A percentile compares a stretch with the other conserved stretches of the same genome.
phyloP scores from a whole-genome alignment of 2,329 filamentous ascomycete species.

The Aspergillus arachidicola region DNA sequence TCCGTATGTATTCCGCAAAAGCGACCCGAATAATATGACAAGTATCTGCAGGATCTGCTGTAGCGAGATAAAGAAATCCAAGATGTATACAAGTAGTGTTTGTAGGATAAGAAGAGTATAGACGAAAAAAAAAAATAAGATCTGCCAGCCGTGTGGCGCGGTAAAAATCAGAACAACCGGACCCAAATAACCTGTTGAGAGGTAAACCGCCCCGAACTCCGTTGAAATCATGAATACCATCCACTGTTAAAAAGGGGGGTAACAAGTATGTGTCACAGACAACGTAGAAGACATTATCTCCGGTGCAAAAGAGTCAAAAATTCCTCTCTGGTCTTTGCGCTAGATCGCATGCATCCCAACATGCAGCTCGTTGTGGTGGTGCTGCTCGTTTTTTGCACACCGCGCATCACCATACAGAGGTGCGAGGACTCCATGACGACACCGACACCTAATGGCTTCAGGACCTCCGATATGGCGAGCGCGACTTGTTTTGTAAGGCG shows the following conservation, averaged over 20 bases:
- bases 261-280: conserved; percentile 20
- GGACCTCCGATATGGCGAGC: conserved; percentile 86
- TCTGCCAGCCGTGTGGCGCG: background rate
- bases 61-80: background rate
- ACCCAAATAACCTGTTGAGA: conserved; percentile 44
- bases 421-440: conserved; percentile 98
- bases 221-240: conserved; percentile 27
- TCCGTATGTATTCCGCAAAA: background rate
- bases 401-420: conserved; percentile 98
- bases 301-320: conserved; percentile 80
- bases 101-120: background rate
- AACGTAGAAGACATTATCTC: conserved; percentile 32
- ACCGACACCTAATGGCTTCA: conserved; percentile 91
- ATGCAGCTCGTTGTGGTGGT: conserved; percentile 96
- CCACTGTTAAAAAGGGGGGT: conserved; percentile 28
- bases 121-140: conserved; percentile 17
- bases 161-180: conserved; percentile 23
- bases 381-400: conserved; percentile 87
- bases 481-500: conserved; percentile 95
- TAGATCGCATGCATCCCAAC: conserved; percentile 90
- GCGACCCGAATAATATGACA: background rate
- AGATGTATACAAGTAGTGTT: background rate
- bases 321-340: conserved; percentile 92
- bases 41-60: background rate
- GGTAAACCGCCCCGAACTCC: conserved; percentile 42